Conservation (phyloP, 2,329 filamentous ascomycete species). For the Aspergillus ochraceus region DNA sequence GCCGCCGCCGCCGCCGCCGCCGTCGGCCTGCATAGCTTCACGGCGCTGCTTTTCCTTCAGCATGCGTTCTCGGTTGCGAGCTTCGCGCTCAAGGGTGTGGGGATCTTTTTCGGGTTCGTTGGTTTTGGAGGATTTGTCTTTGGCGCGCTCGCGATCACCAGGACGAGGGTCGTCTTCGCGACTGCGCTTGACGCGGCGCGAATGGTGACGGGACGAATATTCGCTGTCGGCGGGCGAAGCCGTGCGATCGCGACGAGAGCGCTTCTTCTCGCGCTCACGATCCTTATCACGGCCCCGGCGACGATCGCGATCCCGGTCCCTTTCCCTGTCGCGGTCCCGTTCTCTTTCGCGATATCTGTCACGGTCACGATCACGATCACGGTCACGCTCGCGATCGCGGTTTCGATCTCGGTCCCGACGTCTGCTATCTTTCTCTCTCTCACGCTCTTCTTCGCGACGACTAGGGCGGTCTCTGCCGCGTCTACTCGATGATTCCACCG, state of each 20-base stretch:
- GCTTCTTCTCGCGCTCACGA: slow-evolving; percentile 32
- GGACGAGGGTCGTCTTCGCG: slow-evolving; percentile 30
- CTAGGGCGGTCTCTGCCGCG: slow-evolving; percentile 30
- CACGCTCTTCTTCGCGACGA: slow-evolving; percentile 32
- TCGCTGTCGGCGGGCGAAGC: slow-evolving; percentile 33
- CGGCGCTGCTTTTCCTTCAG: slow-evolving; percentile 66
- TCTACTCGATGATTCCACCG: slow-evolving; percentile 25
- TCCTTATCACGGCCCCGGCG: slow-evolving; percentile 29
- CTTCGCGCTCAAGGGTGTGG: slow-evolving; percentile 72
- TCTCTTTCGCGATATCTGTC: slow-evolving; percentile 29
- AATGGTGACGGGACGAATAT: slow-evolving; percentile 33
- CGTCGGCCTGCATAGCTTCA: slow-evolving; percentile 49
- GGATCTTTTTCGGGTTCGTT: slow-evolving; percentile 58
- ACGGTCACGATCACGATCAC: slow-evolving; percentile 26
- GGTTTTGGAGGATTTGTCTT: slow-evolving; percentile 16
- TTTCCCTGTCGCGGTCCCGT: slow-evolving; percentile 36
- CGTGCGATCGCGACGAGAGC: slow-evolving; percentile 43
- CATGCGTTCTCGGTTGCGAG: slow-evolving; percentile 61
- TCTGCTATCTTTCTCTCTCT: slow-evolving; percentile 42
- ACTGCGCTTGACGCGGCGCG: slow-evolving; percentile 38
- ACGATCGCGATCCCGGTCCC: slow-evolving; percentile 33
- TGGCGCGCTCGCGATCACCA: slow-evolving; percentile 23
- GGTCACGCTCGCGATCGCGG: slow-evolving; percentile 37
- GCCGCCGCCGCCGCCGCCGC: slow-evolving; percentile 23
- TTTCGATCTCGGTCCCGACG: slow-evolving; percentile 38